These are phyloP conservation scores for Recurvomyces mirabilis DNA, from an alignment of 495 filamentous ascomycete genomes.

Conservation along the genomic window DNA sequence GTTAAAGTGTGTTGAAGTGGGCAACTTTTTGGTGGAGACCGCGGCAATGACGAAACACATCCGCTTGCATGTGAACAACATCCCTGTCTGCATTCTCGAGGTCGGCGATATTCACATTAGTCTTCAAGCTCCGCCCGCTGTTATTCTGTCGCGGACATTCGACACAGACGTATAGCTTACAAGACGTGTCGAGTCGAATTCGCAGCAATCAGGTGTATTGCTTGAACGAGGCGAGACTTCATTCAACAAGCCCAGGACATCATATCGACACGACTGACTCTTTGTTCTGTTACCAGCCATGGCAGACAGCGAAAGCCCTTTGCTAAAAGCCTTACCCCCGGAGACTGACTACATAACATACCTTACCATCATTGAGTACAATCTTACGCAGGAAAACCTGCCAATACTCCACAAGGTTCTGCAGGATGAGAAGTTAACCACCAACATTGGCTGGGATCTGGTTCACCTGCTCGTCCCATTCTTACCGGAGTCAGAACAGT, in stretches of 20 bases:
- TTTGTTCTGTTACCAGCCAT: no score
- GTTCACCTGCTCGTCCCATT: slow-evolving; percentile 73
- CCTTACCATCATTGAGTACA: slow-evolving; percentile 75
- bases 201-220: not conserved
- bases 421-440: slow-evolving; percentile 71
- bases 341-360: slow-evolving; percentile 77
- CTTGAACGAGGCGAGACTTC: no score
- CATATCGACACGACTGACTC: no score
- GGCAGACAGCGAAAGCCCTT: slow-evolving; percentile 21
- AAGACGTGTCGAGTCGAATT: no score
- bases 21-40: no score
- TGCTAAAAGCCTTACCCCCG: slow-evolving; percentile 45
- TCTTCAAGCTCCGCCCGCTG: no score
- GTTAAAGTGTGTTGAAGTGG: not conserved
- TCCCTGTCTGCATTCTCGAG: no score
- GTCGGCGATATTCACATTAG: no score
- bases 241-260: no score
- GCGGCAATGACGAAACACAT: no score
- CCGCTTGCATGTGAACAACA: not conserved
- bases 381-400: slow-evolving; percentile 64
- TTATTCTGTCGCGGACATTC: no score
- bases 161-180: no score
- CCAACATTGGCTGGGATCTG: slow-evolving; percentile 93
- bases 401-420: slow-evolving; percentile 66
- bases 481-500: slow-evolving; percentile 58